Evolutionary conservation across 768 basidiomycete species (phyloP), one percentile per base, ranked within the genome.

Genomic region (Tulasnella sp.): DNA sequence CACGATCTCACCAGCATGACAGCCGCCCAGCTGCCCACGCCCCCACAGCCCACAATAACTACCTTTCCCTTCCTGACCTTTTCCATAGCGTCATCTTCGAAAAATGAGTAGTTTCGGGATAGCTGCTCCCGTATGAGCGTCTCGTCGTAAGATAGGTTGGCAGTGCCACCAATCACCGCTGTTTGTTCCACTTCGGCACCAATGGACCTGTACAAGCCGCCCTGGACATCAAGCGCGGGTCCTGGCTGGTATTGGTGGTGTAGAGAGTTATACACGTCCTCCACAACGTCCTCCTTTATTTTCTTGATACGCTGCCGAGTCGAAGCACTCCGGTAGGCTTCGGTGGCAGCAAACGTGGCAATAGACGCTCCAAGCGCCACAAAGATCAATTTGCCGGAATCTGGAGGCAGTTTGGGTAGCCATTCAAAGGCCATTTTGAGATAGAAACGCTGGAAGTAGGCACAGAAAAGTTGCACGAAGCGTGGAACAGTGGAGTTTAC

Each of bases 11-110:
- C 84, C 25, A 92, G 80, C 94, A 94, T 94, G 30, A 94, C 80
- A 15, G 92, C 92, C 38, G 84, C 87, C 89, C 92, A 94, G 67
- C 89, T 92, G 0, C 96, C 96, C 0, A 99, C 96, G 1, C 96
- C 94, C 60, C 96, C 96, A 64, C 92, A 91, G 4, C 96, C 96
- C 2, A 99, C 84, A 19, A 98, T 74, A 17, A 90, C 92, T 0
- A 97, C 92, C 3, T 76, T 80, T 11, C 82, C 80, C 8, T 75
- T 67, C 53, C 96, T 77, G 53, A 98, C 77, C 67, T 80, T 83
- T 9, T 72, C 69, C 89, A 97, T 94, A 42, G 81, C 81, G 34
- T 91, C 87, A 30, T 93, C 87, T 0, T 91, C 92, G 54, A 98
- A 86, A 72, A 98, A 97, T 8, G 87, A 83, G 66, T 94, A 96